Evolutionary conservation across 2,329 filamentous ascomycete species (phyloP).

Genomic region (Hymenoscyphus scutula): DNA sequence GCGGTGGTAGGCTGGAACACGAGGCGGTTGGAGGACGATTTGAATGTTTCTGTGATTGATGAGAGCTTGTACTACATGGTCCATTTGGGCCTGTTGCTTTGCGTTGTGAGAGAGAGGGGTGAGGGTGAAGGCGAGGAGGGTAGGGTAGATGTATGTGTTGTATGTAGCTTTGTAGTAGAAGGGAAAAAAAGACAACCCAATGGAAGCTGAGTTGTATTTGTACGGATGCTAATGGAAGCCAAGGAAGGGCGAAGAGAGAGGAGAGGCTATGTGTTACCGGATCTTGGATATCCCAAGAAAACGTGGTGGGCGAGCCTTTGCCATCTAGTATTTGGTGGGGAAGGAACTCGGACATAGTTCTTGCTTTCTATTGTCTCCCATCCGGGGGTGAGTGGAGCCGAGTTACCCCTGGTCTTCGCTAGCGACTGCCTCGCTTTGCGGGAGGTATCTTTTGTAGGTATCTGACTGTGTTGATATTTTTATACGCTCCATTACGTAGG

Average conservation of each 20-base stretch:
- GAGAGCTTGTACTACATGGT: neutral
- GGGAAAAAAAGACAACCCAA: neutral
- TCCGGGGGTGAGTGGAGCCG: neutral
- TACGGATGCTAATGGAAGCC: neutral
- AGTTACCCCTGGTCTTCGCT: neutral
- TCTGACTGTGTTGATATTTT: neutral
- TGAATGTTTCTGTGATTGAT: neutral
- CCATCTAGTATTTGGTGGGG: neutral
- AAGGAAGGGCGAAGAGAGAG: neutral
- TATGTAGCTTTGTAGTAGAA: neutral
- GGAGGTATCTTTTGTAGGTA: neutral
- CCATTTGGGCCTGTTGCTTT: neutral
- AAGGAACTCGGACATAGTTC: neutral
- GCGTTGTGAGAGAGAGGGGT: neutral
- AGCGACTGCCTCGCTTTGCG: neutral
- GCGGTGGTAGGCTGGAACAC: slow-evolving; percentile 3
- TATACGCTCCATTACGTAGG: neutral
- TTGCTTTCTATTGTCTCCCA: neutral
- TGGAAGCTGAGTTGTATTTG: neutral
- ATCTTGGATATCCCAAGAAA: neutral
- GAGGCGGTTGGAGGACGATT: neutral
- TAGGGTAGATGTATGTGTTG: neutral
- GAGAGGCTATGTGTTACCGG: neutral
- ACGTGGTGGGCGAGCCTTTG: neutral
- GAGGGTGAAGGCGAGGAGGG: neutral